Conservation (phyloP, 73 alveolate species). For the Uronychia setigera region DNA sequence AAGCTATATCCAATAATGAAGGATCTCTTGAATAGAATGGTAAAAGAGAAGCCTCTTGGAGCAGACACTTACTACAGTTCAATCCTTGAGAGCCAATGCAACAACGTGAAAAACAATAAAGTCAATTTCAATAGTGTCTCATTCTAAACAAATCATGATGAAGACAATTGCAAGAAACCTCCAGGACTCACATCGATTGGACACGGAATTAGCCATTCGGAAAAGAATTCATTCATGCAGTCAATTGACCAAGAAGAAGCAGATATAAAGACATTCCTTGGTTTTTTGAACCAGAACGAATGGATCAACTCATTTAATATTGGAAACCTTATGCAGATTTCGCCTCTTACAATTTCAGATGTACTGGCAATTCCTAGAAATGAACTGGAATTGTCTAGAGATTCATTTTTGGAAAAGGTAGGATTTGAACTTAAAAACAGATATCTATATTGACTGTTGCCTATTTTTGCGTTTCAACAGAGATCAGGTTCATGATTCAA, state of each 20-base stretch:
- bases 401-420: constrained; percentile 78
- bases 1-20: constrained; percentile 44
- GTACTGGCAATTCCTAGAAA: constrained; percentile 68
- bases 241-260: constrained; percentile 4
- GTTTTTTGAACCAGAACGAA: constrained; percentile 68
- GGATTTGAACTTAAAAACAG: background rate
- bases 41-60: constrained; percentile 26
- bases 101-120: no score
- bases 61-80: no score
- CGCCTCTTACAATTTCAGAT: constrained; percentile 75
- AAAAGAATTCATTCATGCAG: constrained; percentile 54
- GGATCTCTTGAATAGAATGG: constrained; percentile 42
- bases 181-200: no score
- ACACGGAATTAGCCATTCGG: no score
- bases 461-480: constrained; percentile 86
- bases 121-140: no score
- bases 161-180: no score
- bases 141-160: no score
- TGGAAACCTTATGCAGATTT: constrained; percentile 84
- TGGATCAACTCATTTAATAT: constrained; percentile 82
- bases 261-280: constrained; percentile 59
- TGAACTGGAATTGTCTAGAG: constrained; percentile 79
- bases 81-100: no score
- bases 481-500: constrained; percentile 69
- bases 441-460: constrained; percentile 77